phyloP scores from a whole-genome alignment of 2,329 filamentous ascomycete species.

The Fulvia fulva region DNA sequence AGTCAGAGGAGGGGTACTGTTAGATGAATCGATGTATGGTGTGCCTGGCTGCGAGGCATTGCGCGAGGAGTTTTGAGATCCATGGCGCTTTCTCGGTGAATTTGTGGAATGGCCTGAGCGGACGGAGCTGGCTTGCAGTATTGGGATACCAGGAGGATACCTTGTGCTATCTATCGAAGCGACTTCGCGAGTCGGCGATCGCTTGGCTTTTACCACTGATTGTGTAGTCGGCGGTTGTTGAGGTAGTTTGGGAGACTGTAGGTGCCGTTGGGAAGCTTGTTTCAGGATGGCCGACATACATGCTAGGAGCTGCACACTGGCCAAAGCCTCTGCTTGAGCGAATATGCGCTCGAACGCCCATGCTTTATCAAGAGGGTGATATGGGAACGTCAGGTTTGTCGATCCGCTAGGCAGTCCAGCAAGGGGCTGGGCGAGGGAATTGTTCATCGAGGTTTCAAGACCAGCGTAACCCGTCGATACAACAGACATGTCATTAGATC shows the following conservation, averaged over 20 bases:
- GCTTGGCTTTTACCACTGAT: background rate
- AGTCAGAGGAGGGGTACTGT: slow-evolving; percentile 28
- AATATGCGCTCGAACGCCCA: slow-evolving; percentile 58
- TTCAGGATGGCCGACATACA: slow-evolving; percentile 59
- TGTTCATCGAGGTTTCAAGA: slow-evolving; percentile 38
- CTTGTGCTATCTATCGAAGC: background rate
- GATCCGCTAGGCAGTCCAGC: background rate
- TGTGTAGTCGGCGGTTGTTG: background rate
- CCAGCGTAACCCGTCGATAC: background rate
- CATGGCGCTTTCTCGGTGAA: slow-evolving; percentile 16
- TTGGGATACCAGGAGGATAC: slow-evolving; percentile 8
- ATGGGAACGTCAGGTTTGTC: slow-evolving; percentile 9
- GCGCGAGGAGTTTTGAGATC: slow-evolving; percentile 24
- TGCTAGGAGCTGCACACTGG: slow-evolving; percentile 64
- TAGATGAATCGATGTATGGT: slow-evolving; percentile 27
- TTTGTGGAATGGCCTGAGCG: slow-evolving; percentile 10
- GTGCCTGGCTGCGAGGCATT: slow-evolving; percentile 29
- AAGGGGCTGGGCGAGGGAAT: slow-evolving; percentile 6
- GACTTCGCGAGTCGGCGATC: background rate
- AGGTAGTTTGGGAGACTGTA: background rate
- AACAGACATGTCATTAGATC: background rate
- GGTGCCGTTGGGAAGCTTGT: slow-evolving; percentile 37
- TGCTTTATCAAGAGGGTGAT: slow-evolving; percentile 52
- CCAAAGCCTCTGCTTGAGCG: slow-evolving; percentile 55
- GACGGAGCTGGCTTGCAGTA: slow-evolving; percentile 14